These are phyloP conservation scores for Aspergillus vadensis DNA, from an alignment of 2,329 filamentous ascomycete genomes.

Conservation along the genomic window DNA sequence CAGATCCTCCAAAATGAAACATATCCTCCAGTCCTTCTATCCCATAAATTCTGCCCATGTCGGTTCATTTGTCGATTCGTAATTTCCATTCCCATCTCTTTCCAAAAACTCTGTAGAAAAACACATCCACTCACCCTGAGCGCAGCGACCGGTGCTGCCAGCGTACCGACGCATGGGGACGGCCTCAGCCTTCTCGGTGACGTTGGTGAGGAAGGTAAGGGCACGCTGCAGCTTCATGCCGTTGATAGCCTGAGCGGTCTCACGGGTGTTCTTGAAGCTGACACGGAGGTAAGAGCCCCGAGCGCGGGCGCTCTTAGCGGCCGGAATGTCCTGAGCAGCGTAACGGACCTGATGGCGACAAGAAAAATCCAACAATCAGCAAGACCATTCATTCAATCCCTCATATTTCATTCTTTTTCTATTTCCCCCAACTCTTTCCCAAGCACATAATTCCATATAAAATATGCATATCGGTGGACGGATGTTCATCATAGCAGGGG, in stretches of 20 bases:
- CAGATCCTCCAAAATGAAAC: background rate
- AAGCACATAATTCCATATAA: constrained; percentile 4
- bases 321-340: constrained; percentile 84
- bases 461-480: background rate
- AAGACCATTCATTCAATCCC: constrained; percentile 18
- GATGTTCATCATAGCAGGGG: background rate
- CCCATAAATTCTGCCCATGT: background rate
- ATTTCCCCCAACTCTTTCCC: background rate
- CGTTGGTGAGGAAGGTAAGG: constrained; percentile 96
- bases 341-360: constrained; percentile 75
- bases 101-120: constrained; percentile 15
- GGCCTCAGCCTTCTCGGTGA: constrained; percentile 94
- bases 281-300: constrained; percentile 99
- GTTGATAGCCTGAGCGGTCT: constrained; percentile 99
- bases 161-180: constrained; percentile 98
- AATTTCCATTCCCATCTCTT: background rate
- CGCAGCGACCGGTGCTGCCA: constrained; percentile 90
- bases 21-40: background rate
- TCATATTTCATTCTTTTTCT: constrained; percentile 3
- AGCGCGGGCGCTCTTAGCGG: constrained; percentile 92
- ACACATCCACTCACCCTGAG: constrained; percentile 79
- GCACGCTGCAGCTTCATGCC: constrained; percentile 97
- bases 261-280: constrained; percentile 99
- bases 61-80: constrained; percentile 8
- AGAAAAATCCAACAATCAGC: constrained; percentile 32